A percentile compares a stretch with the other conserved stretches of the same genome.
Conservation (phyloP, 1,284 basidiomycete genomes). For the Heimioporus retisporus region DNA sequence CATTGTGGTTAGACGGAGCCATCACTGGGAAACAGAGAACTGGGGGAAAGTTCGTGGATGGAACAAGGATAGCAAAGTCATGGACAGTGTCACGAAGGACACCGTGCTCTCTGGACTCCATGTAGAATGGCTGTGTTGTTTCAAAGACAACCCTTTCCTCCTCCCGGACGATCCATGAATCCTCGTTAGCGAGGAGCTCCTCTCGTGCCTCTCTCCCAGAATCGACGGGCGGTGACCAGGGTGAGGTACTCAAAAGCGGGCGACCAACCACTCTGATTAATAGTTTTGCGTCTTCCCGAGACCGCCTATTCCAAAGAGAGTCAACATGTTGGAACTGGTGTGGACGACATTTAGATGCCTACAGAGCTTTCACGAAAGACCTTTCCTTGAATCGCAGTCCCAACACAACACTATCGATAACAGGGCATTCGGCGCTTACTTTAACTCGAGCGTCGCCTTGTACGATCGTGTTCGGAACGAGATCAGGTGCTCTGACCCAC, state of each 20-base stretch:
- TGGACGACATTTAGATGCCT: neutral
- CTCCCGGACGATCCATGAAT: constrained; percentile 26
- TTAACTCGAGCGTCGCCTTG: constrained; percentile 27
- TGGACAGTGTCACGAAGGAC: constrained; percentile 15
- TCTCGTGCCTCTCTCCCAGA: constrained; percentile 14
- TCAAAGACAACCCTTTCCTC: constrained; percentile 32
- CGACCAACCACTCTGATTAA: neutral
- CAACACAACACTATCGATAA: constrained; percentile 14
- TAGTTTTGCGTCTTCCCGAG: constrained; percentile 14
- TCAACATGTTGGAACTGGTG: neutral
- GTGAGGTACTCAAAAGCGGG: neutral
- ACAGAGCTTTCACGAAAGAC: constrained; percentile 28
- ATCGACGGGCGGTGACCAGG: constrained; percentile 11
- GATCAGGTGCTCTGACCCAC: constrained; percentile 35
- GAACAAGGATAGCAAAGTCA: constrained; percentile 21
- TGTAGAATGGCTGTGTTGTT: constrained; percentile 11
- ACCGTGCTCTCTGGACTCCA: neutral
- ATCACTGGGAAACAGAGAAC: neutral
- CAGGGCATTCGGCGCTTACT: constrained; percentile 31
- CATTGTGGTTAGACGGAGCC: no score
- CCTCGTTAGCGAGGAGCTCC: constrained; percentile 8
- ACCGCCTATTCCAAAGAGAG: constrained; percentile 9
- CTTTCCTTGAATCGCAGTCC: constrained; percentile 36
- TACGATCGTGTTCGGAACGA: constrained; percentile 24
- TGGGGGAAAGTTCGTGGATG: constrained; percentile 24